Conservation (phyloP, 73 alveolate genomes). For the Durusdinium trenchii region DNA sequence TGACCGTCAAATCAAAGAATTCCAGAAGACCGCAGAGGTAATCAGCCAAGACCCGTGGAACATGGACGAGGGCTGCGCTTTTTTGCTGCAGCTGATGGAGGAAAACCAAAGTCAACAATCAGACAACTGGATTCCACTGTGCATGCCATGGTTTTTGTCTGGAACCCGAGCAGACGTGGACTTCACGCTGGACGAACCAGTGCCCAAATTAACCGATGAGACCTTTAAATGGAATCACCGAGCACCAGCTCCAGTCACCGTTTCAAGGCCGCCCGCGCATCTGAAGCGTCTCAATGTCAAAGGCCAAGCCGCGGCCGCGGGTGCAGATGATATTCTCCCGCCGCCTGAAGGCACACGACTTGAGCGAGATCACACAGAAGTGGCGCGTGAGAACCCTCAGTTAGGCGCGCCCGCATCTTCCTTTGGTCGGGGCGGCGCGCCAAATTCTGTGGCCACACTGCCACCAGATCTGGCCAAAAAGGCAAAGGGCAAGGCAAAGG, state of each 20-base stretch:
- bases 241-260: neutral
- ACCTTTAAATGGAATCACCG: neutral
- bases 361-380: too few relatives aligned
- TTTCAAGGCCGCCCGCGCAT: neutral
- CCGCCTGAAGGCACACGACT: too few relatives aligned
- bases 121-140: neutral
- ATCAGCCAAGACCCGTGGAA: neutral
- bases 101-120: neutral
- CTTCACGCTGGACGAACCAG: too few relatives aligned
- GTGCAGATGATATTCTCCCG: neutral
- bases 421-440: neutral
- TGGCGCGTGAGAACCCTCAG: too few relatives aligned
- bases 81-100: neutral
- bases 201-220: neutral
- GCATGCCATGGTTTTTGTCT: neutral
- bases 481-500: slow-evolving; percentile 6
- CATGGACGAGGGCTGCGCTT: neutral
- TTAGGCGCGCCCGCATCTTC: neutral
- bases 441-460: neutral
- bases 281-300: neutral
- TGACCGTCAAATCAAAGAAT: neutral
- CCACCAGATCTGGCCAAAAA: neutral
- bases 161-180: neutral
- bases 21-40: neutral
- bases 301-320: neutral